Evolutionary conservation across 495 filamentous ascomycete genomes (phyloP), one percentile per base, ranked within the genome.

Genomic region (Xylona heveae): DNA sequence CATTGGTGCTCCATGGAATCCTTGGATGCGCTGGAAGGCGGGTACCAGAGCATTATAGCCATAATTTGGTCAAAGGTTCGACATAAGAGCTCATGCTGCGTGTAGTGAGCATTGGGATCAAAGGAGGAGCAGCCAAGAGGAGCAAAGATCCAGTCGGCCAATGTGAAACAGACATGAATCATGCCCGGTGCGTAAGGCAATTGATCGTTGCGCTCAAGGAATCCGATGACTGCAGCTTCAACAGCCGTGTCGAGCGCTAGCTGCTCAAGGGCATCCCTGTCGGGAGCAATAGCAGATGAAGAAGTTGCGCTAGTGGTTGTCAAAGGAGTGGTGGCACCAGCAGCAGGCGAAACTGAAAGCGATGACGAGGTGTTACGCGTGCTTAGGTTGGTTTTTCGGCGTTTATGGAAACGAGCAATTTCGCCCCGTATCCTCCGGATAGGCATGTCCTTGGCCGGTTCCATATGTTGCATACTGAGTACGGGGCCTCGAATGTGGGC

Each of bases 191-290:
- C 33, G 28, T 46, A 46, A 16, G 39, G 32, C 25, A 46, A 31
- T 19, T 39, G 36, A n/a, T 38, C 38, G 28, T 46, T 37, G 17
- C 28, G 41, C 28, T 45, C 43, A 19, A 46, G 34, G 15, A 45
- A 46, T 13, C 37, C 35, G 14, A 46, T 35, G 7, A 46, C 28
- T 22, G 43, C 42, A 28, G 32, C 42, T 26, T 46, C 43, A 5
- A 46, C 43, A 7, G 43, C 43, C 19, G 35, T 31, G 19, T 46
- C 43, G 22, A 46, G 35, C 3, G 38, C 41, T 5, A 35, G 42
- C 36, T 46, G 43, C 19, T 46, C 43, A 12, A 46, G 31, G 1
- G 18, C 19, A 5, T 33, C 31, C 18, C 8, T 9, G 19, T 33
- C 31, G 6, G 30, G 30, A 24, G 31, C 19, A 33, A 22, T 15